phyloP scores from a whole-genome alignment of 2,329 filamentous ascomycete genomes.

The Fusarium pilosicola region DNA sequence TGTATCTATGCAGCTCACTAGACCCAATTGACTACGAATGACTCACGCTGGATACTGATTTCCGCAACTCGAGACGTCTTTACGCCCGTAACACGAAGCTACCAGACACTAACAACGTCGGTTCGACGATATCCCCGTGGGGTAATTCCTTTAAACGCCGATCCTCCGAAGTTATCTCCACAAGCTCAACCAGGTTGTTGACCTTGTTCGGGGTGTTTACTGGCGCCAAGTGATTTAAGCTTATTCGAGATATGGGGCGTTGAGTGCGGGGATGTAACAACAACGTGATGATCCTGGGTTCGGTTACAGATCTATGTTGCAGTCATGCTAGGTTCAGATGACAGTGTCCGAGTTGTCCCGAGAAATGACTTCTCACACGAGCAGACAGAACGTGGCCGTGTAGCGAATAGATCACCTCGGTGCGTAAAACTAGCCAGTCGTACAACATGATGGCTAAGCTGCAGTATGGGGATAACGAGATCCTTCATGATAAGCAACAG shows the following conservation, averaged over 20 bases:
- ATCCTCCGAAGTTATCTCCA: slow-evolving; percentile 33
- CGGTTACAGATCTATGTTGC: background rate
- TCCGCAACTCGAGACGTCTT: background rate
- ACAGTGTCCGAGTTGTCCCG: slow-evolving; percentile 21
- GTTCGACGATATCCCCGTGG: slow-evolving; percentile 21
- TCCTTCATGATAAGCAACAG: background rate
- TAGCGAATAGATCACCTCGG: background rate
- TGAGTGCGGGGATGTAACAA: slow-evolving; percentile 1
- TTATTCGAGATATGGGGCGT: background rate
- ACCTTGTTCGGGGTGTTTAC: background rate
- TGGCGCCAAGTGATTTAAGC: slow-evolving; percentile 28
- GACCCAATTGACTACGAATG: background rate
- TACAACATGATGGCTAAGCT: background rate
- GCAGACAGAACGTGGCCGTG: background rate
- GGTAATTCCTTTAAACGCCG: slow-evolving; percentile 33
- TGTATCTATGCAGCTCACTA: no score
- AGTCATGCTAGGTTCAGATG: background rate
- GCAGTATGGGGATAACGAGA: no score
- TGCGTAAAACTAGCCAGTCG: background rate
- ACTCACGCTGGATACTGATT: background rate
- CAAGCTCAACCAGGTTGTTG: slow-evolving; percentile 1
- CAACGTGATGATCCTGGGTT: background rate
- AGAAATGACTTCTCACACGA: background rate
- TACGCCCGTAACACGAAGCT: background rate
- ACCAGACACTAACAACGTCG: background rate